phyloP scores from a whole-genome alignment of 116 monocot genomes.

The Trichopus zeylanicus region DNA sequence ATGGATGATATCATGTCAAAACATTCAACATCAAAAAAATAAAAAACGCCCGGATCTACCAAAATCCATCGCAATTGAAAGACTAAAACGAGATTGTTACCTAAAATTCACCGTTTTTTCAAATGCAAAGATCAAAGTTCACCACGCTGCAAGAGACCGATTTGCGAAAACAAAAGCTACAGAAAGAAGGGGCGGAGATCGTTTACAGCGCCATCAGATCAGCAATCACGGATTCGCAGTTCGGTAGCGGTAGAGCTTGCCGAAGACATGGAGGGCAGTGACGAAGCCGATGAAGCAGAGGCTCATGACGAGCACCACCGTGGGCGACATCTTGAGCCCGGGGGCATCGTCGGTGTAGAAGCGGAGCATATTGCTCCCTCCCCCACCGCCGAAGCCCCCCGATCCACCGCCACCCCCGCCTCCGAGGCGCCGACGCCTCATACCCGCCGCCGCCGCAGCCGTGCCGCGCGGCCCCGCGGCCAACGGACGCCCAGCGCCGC shows the following conservation, averaged over 20 bases:
- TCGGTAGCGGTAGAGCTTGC: conserved; percentile 63
- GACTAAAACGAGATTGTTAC: too few relatives aligned
- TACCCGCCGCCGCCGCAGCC: conserved; percentile 17
- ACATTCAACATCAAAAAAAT: not conserved
- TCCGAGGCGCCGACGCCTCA: conserved; percentile 19
- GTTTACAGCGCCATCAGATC: conserved; percentile 1
- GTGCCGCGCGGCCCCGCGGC: conserved; percentile 16
- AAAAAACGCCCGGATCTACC: not conserved
- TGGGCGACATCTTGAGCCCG: conserved; percentile 61
- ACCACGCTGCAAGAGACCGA: not conserved
- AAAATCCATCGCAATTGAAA: not conserved
- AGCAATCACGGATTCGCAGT: conserved; percentile 13
- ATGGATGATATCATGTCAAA: not conserved
- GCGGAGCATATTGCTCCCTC: conserved; percentile 66
- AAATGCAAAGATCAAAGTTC: not conserved
- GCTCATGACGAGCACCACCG: conserved; percentile 71
- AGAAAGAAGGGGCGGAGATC: not conserved
- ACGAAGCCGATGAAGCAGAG: conserved; percentile 76
- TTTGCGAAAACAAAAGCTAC: not conserved
- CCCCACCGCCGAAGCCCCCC: conserved; percentile 14
- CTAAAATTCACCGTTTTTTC: too few relatives aligned
- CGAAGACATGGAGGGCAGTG: conserved; percentile 66
- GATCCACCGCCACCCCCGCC: conserved; percentile 14
- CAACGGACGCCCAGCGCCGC: not conserved
- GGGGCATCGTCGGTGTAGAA: conserved; percentile 76